Evolutionary conservation across 139 green algal genomes (phyloP), one percentile per base, ranked within the genome.

Genomic region (Nannochloris sp.): DNA sequence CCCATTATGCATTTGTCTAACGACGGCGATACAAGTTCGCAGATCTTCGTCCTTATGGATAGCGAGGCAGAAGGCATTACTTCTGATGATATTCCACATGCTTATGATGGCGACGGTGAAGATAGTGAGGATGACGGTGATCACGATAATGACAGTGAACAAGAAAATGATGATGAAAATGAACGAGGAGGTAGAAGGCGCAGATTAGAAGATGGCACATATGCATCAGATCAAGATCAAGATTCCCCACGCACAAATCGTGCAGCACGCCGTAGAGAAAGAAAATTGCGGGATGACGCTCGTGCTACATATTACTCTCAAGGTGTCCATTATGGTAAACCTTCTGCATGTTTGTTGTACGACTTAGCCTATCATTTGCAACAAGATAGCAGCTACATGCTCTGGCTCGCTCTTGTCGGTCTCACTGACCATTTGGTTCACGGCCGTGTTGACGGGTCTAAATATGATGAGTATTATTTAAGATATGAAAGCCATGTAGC

Each of bases 401-500:
- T 97, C 19, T 96, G 86, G 84, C 71, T 90, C 35, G 80, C 87
- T 29, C 83, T 90, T 30, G 64, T 97, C 32, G 84, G 81, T 4
- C 39, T 97, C 15, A 96, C 91, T 8, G 91, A 97, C 69, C 92
- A 97, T 39, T 71, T 87, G 48, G 67, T 97, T 46, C 88, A 95
- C 57, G 71, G 89, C 48, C 75, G 84, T 3, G 62, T 95, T 0
- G 35, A 71, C 8, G 47, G 70, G 19, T 33, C 71, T 3, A 78
- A 73, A 31, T 78, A 78, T 48, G 15, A 72, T 19, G 23, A 58
- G 48, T 80, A 83, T 54, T 69, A 66, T 37, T n/a, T 55, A 31
- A 67, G 69, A 33, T 78, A 78, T 33, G 64, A 72, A 39, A 65
- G 34, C 5, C 62, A 78, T 4, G 59, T 78, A 7, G 35, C 12